phyloP scores from a whole-genome alignment of 192 early-diverging fungal genomes.

The Backusella parvicylindrica region DNA sequence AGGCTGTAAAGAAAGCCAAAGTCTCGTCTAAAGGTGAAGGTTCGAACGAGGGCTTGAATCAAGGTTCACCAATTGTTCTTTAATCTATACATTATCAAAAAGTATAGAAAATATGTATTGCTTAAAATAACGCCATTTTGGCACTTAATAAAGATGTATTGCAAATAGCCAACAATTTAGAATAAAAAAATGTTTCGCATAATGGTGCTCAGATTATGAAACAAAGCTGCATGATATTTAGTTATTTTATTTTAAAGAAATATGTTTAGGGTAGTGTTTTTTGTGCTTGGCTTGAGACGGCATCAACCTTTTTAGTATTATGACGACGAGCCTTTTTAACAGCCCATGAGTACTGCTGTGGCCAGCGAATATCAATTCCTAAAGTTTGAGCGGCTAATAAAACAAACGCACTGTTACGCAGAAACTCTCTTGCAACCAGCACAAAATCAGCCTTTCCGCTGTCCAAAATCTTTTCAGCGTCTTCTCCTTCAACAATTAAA shows the following conservation, averaged over 20 bases:
- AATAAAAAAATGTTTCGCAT: background rate
- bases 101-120: background rate
- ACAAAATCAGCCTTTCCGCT: constrained; percentile 71
- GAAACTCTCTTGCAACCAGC: constrained; percentile 62
- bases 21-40: background rate
- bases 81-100: background rate
- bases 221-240: background rate
- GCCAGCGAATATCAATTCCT: constrained; percentile 52
- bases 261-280: background rate
- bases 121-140: background rate
- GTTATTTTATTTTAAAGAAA: background rate
- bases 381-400: constrained; percentile 59
- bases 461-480: constrained; percentile 70
- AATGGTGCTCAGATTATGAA: background rate
- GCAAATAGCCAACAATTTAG: background rate
- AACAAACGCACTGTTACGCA: constrained; percentile 69
- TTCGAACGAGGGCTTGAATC: background rate
- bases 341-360: constrained; percentile 52
- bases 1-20: background rate
- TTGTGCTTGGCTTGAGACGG: background rate
- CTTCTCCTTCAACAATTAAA: constrained; percentile 59
- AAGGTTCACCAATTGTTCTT: background rate
- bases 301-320: background rate
- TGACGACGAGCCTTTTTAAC: constrained; percentile 7
- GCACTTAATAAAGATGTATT: background rate